Percentiles rank a stretch among this genome's conserved stretches.
Conservation (phyloP, 2,329 filamentous ascomycete species). For the Westerdykella ornata region DNA sequence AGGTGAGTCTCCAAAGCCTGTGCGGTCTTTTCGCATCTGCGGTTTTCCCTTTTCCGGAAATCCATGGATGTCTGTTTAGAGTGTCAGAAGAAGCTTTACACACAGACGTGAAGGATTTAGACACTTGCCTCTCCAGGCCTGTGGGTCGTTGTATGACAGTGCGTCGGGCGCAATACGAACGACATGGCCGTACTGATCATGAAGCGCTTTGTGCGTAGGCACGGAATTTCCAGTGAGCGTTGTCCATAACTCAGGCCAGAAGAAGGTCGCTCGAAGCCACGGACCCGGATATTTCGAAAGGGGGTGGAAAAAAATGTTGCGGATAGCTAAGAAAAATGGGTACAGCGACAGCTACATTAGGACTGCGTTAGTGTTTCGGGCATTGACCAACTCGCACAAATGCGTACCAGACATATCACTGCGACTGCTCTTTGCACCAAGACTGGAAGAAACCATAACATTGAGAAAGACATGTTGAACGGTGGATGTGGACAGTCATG, state of each 20-base stretch:
- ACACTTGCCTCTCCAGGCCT: slow-evolving; percentile 10
- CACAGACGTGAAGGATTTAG: too few relatives aligned
- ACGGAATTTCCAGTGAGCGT: too few relatives aligned
- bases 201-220: slow-evolving; percentile 2
- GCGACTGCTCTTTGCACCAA: too few relatives aligned
- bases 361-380: too few relatives aligned
- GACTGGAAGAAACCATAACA: too few relatives aligned
- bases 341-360: too few relatives aligned
- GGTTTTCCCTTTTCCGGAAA: slow-evolving; percentile 22
- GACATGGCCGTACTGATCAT: slow-evolving; percentile 11
- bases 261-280: slow-evolving; percentile 6
- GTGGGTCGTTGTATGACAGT: slow-evolving; percentile 7
- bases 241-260: too few relatives aligned
- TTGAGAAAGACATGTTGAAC: too few relatives aligned
- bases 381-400: too few relatives aligned
- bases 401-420: too few relatives aligned
- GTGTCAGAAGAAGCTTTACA: too few relatives aligned
- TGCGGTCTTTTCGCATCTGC: slow-evolving; percentile 23
- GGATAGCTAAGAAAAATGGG: slow-evolving; percentile 6
- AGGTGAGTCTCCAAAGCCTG: slow-evolving; percentile 19
- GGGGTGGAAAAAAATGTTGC: slow-evolving; percentile 36
- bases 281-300: slow-evolving; percentile 37
- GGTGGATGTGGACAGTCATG: too few relatives aligned
- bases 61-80: slow-evolving; percentile 12
- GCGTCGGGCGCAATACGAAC: slow-evolving; percentile 12